Evolutionary conservation across 805 yeast species (phyloP), one percentile per base, ranked within the genome.

Genomic region (Yamadazyma philogaea): DNA sequence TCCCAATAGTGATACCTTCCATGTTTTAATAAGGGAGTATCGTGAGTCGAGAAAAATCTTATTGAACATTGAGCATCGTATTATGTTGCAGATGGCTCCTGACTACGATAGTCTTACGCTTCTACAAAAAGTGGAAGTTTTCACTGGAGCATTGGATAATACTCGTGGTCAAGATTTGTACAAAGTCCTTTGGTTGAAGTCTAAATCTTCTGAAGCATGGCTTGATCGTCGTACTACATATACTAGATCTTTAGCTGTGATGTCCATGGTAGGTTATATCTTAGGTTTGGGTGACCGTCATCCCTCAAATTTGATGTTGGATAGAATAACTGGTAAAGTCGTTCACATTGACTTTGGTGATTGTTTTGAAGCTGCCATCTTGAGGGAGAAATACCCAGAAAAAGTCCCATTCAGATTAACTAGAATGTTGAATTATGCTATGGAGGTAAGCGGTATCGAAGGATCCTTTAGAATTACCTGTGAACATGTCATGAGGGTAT

Each of bases 241-340:
- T 58, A 91, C 98, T 0, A 74, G 99, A 44, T 93, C 98, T 0
- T 71, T 93, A 50, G 99, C 99, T 0, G 96, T 88, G 4, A 95
- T 93, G 98, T 91, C 98, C 0, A 93, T 93, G 96, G 96, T 85
- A 33, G 99, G 99, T 1, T 93, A 93, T 61, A 91, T 93, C 41
- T 72, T 93, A 18, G 99, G 99, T 11, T 73, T 93, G 16, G 99
- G 99, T 47, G 99, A 93, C 61, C 79, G 99, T 48, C 99, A 93
- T 64, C 99, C 99, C 20, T 87, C 97, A 22, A 93, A 93, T 58
- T 75, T 93, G 65, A 87, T 93, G 97, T 77, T 93, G 65, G 96
- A 91, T 61, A 72, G 96, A 49, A 78, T 84, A 38, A 88, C 98
- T 0, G 99, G 99, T 47, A 89, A 91, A 57, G 96, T 93, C 39